These are phyloP conservation scores for Phytophthora brassicae DNA, from an alignment of 352 stramenopile species.

Conservation along the genomic window DNA sequence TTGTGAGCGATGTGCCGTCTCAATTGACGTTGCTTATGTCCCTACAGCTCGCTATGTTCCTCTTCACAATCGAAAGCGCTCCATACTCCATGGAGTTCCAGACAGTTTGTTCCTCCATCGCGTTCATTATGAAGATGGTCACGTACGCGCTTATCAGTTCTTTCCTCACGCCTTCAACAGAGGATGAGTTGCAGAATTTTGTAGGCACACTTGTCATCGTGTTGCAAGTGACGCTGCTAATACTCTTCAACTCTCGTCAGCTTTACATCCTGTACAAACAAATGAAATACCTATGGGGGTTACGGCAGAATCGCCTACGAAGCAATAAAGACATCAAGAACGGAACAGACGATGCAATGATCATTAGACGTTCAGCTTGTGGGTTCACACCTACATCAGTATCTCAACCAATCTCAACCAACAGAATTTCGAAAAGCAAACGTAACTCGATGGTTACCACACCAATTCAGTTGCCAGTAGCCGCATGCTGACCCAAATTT, in stretches of 20 bases:
- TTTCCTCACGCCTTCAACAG: slow-evolving; percentile 60
- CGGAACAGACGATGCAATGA: slow-evolving; percentile 30
- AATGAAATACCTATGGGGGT: slow-evolving; percentile 57
- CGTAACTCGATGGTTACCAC: slow-evolving; percentile 33
- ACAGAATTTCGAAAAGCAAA: slow-evolving; percentile 37
- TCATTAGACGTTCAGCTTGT: slow-evolving; percentile 37
- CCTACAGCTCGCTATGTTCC: slow-evolving; percentile 73
- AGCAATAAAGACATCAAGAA: slow-evolving; percentile 28
- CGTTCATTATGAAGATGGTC: slow-evolving; percentile 85
- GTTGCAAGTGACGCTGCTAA: slow-evolving; percentile 59
- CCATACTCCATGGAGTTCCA: slow-evolving; percentile 80
- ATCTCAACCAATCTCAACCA: slow-evolving; percentile 18
- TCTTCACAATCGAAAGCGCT: slow-evolving; percentile 62
- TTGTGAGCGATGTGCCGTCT: slow-evolving; percentile 72
- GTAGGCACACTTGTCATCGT: slow-evolving; percentile 67
- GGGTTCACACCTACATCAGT: slow-evolving; percentile 40
- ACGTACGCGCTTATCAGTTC: slow-evolving; percentile 81
- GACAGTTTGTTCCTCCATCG: slow-evolving; percentile 61
- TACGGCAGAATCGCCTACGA: slow-evolving; percentile 44
- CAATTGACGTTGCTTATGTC: slow-evolving; percentile 74
- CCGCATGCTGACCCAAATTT: slow-evolving; percentile 19
- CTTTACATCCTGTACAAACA: slow-evolving; percentile 82
- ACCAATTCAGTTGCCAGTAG: slow-evolving; percentile 14
- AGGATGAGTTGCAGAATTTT: slow-evolving; percentile 51
- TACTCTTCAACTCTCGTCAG: slow-evolving; percentile 79